Conservation (phyloP, 371 early-diverging fungal genomes). For the Mucor velutinosus region DNA sequence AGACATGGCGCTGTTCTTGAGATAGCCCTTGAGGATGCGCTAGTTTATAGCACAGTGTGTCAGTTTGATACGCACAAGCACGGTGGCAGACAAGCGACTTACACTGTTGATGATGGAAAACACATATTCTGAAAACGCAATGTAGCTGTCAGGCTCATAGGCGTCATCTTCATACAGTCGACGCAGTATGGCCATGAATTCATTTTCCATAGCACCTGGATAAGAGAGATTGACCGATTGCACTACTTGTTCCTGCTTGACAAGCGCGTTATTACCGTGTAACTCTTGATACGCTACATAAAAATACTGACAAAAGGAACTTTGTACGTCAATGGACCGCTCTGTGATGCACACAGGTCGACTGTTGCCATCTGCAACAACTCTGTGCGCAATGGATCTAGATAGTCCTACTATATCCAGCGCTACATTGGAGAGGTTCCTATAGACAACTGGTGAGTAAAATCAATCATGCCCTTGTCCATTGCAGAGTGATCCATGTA, state of each 20-base stretch:
- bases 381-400: slow-evolving; percentile 13
- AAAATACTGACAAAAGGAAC: slow-evolving; percentile 29
- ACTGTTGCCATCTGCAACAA: slow-evolving; percentile 13
- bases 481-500: background rate
- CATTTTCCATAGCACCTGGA: slow-evolving; percentile 22
- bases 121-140: slow-evolving; percentile 36
- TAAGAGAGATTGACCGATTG: slow-evolving; percentile 26
- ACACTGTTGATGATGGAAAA: slow-evolving; percentile 32
- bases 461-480: background rate
- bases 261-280: background rate
- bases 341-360: slow-evolving; percentile 32
- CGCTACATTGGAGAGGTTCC: slow-evolving; percentile 14
- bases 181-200: slow-evolving; percentile 12
- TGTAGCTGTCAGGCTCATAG: slow-evolving; percentile 28
- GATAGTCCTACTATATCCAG: slow-evolving; percentile 21
- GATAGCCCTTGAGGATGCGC: slow-evolving; percentile 30
- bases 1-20: slow-evolving; percentile 10
- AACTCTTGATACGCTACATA: slow-evolving; percentile 15
- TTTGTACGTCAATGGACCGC: background rate
- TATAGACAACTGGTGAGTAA: slow-evolving; percentile 7
- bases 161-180: slow-evolving; percentile 5
- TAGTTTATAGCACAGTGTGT: background rate
- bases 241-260: slow-evolving; percentile 13
- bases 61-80: no score
- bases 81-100: background rate